Conservation (phyloP, 1,284 basidiomycete species). For the Cutaneotrichosporon daszewskae region DNA sequence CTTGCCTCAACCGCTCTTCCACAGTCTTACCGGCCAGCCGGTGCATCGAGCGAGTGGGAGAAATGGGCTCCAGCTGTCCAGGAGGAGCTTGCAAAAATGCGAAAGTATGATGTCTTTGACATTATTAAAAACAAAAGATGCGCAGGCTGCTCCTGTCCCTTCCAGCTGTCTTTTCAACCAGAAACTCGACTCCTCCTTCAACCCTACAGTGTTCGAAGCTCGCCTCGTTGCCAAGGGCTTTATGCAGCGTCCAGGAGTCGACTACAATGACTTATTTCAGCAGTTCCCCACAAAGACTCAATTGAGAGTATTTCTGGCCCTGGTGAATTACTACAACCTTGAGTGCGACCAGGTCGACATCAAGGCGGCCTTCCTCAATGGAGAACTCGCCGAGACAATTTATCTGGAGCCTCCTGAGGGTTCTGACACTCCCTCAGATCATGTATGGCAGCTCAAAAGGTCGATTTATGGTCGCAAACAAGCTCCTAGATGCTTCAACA, state of each 20-base stretch:
- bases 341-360: conserved; percentile 30
- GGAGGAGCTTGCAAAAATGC: neutral
- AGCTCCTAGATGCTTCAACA: conserved; percentile 14
- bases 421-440: conserved; percentile 5
- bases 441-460: conserved; percentile 17
- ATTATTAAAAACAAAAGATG: neutral
- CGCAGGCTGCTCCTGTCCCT: too few relatives aligned
- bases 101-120: neutral
- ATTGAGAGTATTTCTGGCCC: conserved; percentile 19
- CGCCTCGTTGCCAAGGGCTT: conserved; percentile 16
- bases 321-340: conserved; percentile 22
- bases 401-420: neutral
- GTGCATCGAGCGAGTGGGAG: neutral
- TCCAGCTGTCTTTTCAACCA: neutral
- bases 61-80: neutral
- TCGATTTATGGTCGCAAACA: conserved; percentile 23
- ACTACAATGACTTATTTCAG: conserved; percentile 20
- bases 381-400: neutral
- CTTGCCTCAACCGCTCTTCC: too few relatives aligned
- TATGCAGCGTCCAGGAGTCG: conserved; percentile 13
- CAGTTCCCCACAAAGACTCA: conserved; percentile 25
- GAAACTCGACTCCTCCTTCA: neutral
- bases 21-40: too few relatives aligned
- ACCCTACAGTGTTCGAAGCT: conserved; percentile 11
- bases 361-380: conserved; percentile 11